Percentiles rank a stretch among this genome's conserved stretches.
These are phyloP conservation scores for Litchi chinensis DNA, from an alignment of 345 rosid species.

Conservation along the genomic window DNA sequence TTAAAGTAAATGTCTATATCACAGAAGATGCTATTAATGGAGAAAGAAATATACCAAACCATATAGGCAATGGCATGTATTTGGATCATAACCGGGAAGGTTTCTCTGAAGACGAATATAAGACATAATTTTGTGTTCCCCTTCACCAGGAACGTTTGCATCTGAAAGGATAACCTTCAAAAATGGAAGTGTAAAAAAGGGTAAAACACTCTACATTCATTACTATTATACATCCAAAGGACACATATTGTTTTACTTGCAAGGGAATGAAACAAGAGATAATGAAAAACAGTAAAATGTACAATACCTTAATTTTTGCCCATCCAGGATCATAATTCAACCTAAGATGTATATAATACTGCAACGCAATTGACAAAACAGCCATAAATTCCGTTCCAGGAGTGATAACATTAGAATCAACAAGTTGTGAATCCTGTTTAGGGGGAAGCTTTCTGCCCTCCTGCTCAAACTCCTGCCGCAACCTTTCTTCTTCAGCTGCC, in stretches of 20 bases:
- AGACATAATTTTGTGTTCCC: constrained; percentile 96
- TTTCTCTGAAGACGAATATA: constrained; percentile 88
- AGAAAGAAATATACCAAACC: constrained; percentile 79
- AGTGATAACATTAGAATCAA: constrained; percentile 92
- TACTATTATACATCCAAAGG: neutral
- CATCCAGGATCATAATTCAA: constrained; percentile 95
- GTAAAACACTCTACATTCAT: constrained; percentile 3
- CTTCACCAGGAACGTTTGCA: constrained; percentile 99
- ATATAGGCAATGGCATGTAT: constrained; percentile 88
- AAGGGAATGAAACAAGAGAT: neutral
- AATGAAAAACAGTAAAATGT: neutral
- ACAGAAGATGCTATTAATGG: constrained; percentile 11
- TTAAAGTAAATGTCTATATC: constrained; percentile 13
- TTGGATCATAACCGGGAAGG: constrained; percentile 87
- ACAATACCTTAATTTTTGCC: constrained; percentile 80
- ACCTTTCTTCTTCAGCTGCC: constrained; percentile 86
- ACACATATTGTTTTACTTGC: neutral
- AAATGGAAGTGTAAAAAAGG: constrained; percentile 30
- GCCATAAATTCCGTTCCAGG: constrained; percentile 97
- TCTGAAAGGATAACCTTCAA: constrained; percentile 94
- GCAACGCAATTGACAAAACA: constrained; percentile 82
- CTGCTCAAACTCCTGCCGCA: constrained; percentile 78
- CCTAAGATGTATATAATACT: constrained; percentile 78
- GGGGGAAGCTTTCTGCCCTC: constrained; percentile 89
- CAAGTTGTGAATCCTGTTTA: constrained; percentile 60